phyloP scores from a whole-genome alignment of 1,284 basidiomycete species.

The Sanghuangporus sanghuang region DNA sequence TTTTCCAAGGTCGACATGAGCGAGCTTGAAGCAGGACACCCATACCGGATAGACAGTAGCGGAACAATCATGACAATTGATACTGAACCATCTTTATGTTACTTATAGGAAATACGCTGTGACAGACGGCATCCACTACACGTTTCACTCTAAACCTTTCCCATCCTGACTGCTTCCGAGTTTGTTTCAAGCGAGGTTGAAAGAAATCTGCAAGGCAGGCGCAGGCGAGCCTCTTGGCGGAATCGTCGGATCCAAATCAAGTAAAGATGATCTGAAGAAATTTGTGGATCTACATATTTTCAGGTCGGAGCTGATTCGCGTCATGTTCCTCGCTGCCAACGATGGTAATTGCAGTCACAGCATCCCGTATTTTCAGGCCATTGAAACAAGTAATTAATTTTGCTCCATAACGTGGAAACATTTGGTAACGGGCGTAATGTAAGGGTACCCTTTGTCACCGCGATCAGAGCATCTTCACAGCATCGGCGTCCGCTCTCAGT shows the following conservation, averaged over 20 bases:
- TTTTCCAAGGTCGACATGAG: too few relatives aligned
- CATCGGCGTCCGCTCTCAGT: neutral
- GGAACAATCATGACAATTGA: neutral
- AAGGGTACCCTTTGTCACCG: neutral
- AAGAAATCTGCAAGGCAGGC: neutral
- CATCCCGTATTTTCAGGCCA: neutral
- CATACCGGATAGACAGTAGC: neutral
- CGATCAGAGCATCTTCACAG: neutral
- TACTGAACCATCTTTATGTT: neutral
- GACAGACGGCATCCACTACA: neutral
- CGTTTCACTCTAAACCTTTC: neutral
- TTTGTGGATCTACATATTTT: neutral
- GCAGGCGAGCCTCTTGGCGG: neutral
- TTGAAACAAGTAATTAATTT: neutral
- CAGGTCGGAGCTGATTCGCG: neutral
- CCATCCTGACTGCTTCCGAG: neutral
- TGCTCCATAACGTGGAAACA: neutral
- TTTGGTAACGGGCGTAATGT: neutral
- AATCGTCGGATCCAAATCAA: neutral
- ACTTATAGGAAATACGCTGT: neutral
- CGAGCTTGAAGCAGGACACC: too few relatives aligned
- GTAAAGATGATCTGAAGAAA: neutral
- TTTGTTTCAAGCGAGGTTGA: neutral
- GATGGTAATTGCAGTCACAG: neutral
- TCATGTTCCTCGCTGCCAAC: neutral